These are phyloP conservation scores for Pulveroboletus ridleyi DNA, from an alignment of 1,284 basidiomycete genomes.

Conservation along the genomic window DNA sequence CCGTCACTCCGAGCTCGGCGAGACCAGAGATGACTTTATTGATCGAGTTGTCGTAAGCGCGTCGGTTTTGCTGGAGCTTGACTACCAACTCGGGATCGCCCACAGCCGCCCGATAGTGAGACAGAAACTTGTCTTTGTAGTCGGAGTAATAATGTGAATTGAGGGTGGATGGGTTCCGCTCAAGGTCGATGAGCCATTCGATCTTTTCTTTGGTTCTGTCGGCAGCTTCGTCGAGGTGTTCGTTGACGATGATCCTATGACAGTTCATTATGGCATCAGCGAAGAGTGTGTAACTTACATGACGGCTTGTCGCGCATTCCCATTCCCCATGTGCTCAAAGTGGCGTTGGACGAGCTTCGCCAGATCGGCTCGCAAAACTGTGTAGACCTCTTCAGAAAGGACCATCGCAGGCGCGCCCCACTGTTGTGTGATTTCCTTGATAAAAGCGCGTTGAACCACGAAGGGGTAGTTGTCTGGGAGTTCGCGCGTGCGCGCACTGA, in stretches of 20 bases:
- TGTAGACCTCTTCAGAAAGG: conserved; percentile 54
- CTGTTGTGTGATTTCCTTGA: conserved; percentile 47
- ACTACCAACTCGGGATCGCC: conserved; percentile 38
- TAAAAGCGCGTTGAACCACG: conserved; percentile 57
- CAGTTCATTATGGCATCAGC: not conserved
- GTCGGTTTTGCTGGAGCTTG: conserved; percentile 20
- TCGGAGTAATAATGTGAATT: conserved; percentile 64
- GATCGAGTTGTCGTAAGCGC: not conserved
- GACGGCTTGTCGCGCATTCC: conserved; percentile 56
- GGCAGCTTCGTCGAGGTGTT: conserved; percentile 52
- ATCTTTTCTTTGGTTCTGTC: conserved; percentile 48
- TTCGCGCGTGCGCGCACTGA: conserved; percentile 71
- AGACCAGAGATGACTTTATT: conserved; percentile 48
- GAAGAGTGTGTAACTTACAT: conserved; percentile 45
- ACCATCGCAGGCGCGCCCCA: conserved; percentile 57
- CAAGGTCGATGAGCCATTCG: conserved; percentile 58
- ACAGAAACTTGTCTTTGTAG: conserved; percentile 63
- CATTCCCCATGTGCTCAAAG: conserved; percentile 56
- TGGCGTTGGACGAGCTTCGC: conserved; percentile 48
- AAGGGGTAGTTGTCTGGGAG: conserved; percentile 72
- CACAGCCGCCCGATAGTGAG: conserved; percentile 51
- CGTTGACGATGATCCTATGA: conserved; percentile 51
- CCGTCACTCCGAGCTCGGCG: conserved; percentile 48
- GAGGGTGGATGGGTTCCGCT: conserved; percentile 57
- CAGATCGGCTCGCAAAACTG: conserved; percentile 47